Evolutionary conservation across 2,329 filamentous ascomycete genomes (phyloP).

Genomic region (Byssothecium circinans): DNA sequence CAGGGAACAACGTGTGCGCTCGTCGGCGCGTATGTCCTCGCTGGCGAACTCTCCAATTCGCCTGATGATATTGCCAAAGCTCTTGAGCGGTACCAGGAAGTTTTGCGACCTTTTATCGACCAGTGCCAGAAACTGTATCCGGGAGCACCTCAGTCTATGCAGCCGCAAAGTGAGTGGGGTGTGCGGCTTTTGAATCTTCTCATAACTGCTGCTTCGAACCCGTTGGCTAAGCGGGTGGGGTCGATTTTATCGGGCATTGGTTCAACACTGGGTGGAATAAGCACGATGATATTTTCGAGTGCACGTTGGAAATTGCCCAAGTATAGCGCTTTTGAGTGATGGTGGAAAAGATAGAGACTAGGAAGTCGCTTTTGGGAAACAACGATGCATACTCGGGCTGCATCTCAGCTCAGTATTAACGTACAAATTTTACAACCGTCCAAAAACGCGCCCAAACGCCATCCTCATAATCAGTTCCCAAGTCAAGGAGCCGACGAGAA

Average conservation of each 20-base stretch:
- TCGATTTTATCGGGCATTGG: background rate
- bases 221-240: background rate
- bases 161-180: constrained; percentile 30
- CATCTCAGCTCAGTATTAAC: background rate
- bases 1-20: constrained; percentile 39
- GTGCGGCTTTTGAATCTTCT: constrained; percentile 16
- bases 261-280: background rate
- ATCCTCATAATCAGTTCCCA: background rate
- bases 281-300: background rate
- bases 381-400: background rate
- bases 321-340: background rate
- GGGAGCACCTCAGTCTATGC: constrained; percentile 26
- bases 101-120: constrained; percentile 22
- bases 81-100: constrained; percentile 25
- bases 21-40: constrained; percentile 45
- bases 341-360: background rate
- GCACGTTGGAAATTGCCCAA: constrained; percentile 2
- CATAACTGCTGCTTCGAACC: background rate
- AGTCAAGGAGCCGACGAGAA: background rate
- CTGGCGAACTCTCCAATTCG: constrained; percentile 36
- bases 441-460: background rate
- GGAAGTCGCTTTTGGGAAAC: background rate
- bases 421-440: background rate
- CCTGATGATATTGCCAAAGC: constrained; percentile 23
- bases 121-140: constrained; percentile 27